Conservation (phyloP, 306 rosid species). For the Senna siamea region DNA sequence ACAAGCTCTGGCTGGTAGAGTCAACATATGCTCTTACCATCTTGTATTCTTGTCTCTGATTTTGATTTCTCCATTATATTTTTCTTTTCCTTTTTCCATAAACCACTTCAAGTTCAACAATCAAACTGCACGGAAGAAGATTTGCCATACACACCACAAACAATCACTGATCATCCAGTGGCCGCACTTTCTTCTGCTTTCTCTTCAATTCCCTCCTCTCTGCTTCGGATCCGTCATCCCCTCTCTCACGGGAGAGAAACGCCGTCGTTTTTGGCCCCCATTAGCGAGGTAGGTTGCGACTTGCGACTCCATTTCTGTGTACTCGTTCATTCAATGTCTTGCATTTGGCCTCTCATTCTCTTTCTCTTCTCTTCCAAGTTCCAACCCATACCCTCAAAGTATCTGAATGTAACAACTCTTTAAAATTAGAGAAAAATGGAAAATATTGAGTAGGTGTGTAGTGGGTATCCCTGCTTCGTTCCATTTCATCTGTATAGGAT, state of each 20-base stretch:
- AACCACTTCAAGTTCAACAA: not conserved
- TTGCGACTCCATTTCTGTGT: not conserved
- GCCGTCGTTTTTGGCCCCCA: not conserved
- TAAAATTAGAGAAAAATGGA: not conserved
- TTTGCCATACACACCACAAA: not conserved
- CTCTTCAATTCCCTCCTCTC: not conserved
- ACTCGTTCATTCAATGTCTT: not conserved
- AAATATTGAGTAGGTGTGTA: not conserved
- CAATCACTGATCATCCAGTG: too few species aligned
- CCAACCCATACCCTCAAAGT: too few species aligned
- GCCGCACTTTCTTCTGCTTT: not conserved
- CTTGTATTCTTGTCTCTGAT: not conserved
- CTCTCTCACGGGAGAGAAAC: not conserved
- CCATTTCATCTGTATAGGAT: not conserved
- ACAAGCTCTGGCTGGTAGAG: too few species aligned
- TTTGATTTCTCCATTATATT: not conserved
- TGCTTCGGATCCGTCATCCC: not conserved
- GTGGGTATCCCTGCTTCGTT: not conserved
- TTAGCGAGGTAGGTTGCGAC: not conserved
- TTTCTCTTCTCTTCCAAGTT: not conserved
- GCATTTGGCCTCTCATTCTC: not conserved
- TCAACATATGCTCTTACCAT: too few species aligned
- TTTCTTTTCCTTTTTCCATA: too few species aligned
- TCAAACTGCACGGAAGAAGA: not conserved
- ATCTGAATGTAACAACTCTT: not conserved